Base-by-base conservation (phyloP, 108 stramenopile species). In the Stephanodiscus minutulus region DNA sequence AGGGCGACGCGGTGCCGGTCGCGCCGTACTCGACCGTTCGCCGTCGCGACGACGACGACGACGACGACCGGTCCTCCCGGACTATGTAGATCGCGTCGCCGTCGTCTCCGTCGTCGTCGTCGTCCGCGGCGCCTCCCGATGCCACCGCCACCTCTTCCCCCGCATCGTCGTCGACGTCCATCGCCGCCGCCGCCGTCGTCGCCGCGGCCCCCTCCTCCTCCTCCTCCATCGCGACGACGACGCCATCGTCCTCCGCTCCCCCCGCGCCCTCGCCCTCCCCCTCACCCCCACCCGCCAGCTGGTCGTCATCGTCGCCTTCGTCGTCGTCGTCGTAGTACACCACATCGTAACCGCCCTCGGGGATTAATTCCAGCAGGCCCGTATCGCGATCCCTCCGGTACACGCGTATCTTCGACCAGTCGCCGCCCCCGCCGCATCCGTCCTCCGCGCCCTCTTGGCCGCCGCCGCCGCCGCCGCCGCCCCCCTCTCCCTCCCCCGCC, bases 261-360 rank as follows among this genome's bases (percentile, higher is more conserved):
- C 31, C 31, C 31, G n/a, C 5, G 31, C 31, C 31, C 31, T 5
- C 39, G 39, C 1, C 39, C 3, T 35, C 6, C 35, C 35, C 35
- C 5, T 35, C 35, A 35, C 35, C 5, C 35, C 35, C 35, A 35
- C 6, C 35, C 35, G 35, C 5, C 35, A 3, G 35, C 35, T 6
- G 5, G 10, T 1, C 8, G 7, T 8, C 39, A 11, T 52, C 24
- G n/a, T 72, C 25, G 12, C 52, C 11, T 12, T 29, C 15, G 18
- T 73, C 55, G 20, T 66, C 44, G 36, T 58, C 20, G 50, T 60
- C 49, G 44, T 56, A 60, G 49, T 63, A 72, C 29, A 72, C 71
- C 46, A 76, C 43, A 47, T 68, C 53, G 49, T 76, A 76, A 28
- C 66, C 66, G 9, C 68, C 70, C 44, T 41, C 61, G 10, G 20